phyloP scores from a whole-genome alignment of 805 yeast genomes.

The Metschnikowia arizonensis region DNA sequence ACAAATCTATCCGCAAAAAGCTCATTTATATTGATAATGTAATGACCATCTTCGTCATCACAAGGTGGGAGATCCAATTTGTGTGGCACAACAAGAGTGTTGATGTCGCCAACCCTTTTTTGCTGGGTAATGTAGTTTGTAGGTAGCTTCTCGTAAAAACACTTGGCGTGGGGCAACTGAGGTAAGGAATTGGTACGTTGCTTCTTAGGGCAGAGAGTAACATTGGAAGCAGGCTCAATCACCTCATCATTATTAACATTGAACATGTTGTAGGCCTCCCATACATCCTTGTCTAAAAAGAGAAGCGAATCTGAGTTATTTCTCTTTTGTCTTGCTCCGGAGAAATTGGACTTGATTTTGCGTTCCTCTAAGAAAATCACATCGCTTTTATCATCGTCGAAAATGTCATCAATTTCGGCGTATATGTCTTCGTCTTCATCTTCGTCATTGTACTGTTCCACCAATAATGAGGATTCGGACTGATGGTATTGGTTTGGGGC shows the following conservation, averaged over 20 bases:
- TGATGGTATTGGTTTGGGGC: neutral
- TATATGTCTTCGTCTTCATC: constrained; percentile 20
- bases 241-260: constrained; percentile 31
- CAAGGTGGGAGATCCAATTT: constrained; percentile 35
- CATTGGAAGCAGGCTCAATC: neutral
- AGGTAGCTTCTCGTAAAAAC: constrained; percentile 39
- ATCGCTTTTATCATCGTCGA: constrained; percentile 30
- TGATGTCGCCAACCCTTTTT: constrained; percentile 38
- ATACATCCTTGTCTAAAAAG: constrained; percentile 35
- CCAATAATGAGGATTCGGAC: constrained; percentile 20
- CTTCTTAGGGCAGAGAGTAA: constrained; percentile 24
- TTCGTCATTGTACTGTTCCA: constrained; percentile 17
- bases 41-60: constrained; percentile 73
- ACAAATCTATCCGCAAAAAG: constrained; percentile 71
- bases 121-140: constrained; percentile 33
- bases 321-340: constrained; percentile 18
- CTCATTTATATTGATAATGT: constrained; percentile 55
- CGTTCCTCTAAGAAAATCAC: constrained; percentile 37
- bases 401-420: constrained; percentile 16
- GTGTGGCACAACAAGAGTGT: constrained; percentile 38
- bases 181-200: constrained; percentile 43
- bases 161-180: constrained; percentile 42
- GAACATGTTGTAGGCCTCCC: constrained; percentile 42
- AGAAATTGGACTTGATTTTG: constrained; percentile 14
- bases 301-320: constrained; percentile 36